phyloP scores from a whole-genome alignment of 2,329 filamentous ascomycete genomes.

The Hypoxylon sp. region DNA sequence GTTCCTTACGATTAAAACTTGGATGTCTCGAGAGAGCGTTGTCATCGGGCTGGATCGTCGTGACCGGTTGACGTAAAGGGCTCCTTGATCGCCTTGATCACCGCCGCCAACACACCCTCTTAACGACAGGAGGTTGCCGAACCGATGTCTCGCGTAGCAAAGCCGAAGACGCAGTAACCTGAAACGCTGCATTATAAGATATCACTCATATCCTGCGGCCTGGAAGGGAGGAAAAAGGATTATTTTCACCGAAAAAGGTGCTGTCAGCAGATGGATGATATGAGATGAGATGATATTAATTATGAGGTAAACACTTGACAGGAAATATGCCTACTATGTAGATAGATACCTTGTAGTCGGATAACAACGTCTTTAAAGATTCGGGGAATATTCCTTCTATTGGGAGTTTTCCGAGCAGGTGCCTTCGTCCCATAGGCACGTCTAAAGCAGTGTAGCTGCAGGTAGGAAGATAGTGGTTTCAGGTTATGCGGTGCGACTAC shows the following conservation, averaged over 20 bases:
- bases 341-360: constrained; percentile 6
- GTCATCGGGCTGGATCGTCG: constrained; percentile 1
- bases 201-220: constrained; percentile 4
- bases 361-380: constrained; percentile 14
- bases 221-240: background rate
- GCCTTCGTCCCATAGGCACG: constrained; percentile 31
- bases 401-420: constrained; percentile 26
- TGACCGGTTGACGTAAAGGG: constrained; percentile 1
- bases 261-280: background rate
- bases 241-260: background rate
- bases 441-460: constrained; percentile 23
- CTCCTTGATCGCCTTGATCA: constrained; percentile 16
- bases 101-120: constrained; percentile 19
- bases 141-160: background rate
- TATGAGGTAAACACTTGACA: background rate
- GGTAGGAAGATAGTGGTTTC: constrained; percentile 43
- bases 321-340: background rate
- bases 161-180: background rate
- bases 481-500: constrained; percentile 46
- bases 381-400: constrained; percentile 35
- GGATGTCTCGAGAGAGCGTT: background rate
- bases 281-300: constrained; percentile 7
- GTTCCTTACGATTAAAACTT: background rate
- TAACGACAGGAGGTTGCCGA: background rate
- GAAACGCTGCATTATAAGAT: constrained; percentile 1